Evolutionary conservation across 441 rosid genomes (phyloP), one percentile per base, ranked within the genome.

Genomic region (Syzygium syzygioides): DNA sequence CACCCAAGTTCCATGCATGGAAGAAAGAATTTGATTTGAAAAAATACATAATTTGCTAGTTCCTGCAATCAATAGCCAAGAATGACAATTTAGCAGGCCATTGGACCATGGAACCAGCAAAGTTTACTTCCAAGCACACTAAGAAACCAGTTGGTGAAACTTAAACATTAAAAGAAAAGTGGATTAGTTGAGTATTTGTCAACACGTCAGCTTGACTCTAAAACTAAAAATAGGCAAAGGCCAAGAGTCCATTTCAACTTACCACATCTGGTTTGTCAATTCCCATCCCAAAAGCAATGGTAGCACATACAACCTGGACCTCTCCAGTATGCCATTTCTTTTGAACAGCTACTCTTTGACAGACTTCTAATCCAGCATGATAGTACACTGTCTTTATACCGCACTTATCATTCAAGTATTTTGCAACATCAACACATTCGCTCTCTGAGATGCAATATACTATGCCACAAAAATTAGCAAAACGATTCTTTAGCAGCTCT

Each of bases 281-380:
- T 88, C 99, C 99, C 99, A 98, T 98, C 88, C 99, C 99, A 86
- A 98, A 98, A 86, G 99, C 98, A 52, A 98, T 97, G 76, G 99
- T 96, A 85, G 98, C 99, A 89, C 99, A 97, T 45, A 96, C 97
- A 87, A 98, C 93, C 56, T 96, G 97, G 92, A 92, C 98, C 88
- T 95, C 97, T 87, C 98, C 98, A 32, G 91, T 89, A 79, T 95
- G 96, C 99, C 99, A 98, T 93, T 95, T 97, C 92, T 93, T 94
- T 94, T 98, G 99, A 91, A 94, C 97, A 88, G 93, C 91, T 85
- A 95, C 93, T 93, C 99, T 95, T 89, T 96, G 98, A 88, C 93
- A 92, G 88, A 95, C 94, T 50, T 96, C 95, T 89, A 98, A 87
- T 93, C 99, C 98, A 90, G 99, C 99, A 92, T 98, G 99, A 93